Conservation (phyloP, 352 stramenopile species). For the Salisapilia sapeloensis region DNA sequence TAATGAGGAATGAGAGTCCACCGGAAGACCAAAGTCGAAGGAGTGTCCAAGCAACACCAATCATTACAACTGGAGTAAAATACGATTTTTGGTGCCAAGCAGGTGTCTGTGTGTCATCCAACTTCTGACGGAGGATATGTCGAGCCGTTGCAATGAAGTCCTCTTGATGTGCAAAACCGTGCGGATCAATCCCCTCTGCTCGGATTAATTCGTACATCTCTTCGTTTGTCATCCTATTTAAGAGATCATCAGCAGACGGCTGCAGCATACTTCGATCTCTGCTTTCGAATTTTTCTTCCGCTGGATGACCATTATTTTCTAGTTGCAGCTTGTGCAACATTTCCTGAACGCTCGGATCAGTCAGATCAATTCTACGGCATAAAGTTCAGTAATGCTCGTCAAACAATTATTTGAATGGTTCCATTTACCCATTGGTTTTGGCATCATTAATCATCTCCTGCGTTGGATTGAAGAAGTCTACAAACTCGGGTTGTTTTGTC, state of each 20-base stretch:
- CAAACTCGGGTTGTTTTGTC: constrained; percentile 24
- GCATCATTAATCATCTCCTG: constrained; percentile 61
- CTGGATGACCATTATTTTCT: constrained; percentile 25
- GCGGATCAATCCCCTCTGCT: constrained; percentile 53
- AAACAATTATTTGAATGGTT: not conserved
- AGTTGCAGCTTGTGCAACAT: constrained; percentile 72
- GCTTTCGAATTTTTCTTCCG: constrained; percentile 4
- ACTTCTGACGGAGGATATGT: constrained; percentile 40
- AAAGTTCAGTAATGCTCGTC: not conserved
- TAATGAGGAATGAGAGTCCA: constrained; percentile 13
- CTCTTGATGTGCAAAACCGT: constrained; percentile 55
- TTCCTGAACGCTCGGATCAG: constrained; percentile 45
- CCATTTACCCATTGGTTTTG: constrained; percentile 42
- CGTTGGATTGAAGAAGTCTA: constrained; percentile 68
- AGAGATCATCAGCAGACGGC: constrained; percentile 6
- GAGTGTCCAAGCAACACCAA: constrained; percentile 46
- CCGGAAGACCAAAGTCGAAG: constrained; percentile 54
- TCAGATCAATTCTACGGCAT: constrained; percentile 49
- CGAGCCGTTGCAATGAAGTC: constrained; percentile 58
- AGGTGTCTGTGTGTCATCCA: constrained; percentile 10
- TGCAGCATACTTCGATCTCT: constrained; percentile 3
- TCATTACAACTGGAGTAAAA: constrained; percentile 29
- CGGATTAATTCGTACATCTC: constrained; percentile 47
- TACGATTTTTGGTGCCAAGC: constrained; percentile 15
- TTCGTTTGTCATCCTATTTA: constrained; percentile 57